These are phyloP conservation scores for Fusarium torulosum DNA, from an alignment of 2,329 filamentous ascomycete genomes.

Conservation along the genomic window DNA sequence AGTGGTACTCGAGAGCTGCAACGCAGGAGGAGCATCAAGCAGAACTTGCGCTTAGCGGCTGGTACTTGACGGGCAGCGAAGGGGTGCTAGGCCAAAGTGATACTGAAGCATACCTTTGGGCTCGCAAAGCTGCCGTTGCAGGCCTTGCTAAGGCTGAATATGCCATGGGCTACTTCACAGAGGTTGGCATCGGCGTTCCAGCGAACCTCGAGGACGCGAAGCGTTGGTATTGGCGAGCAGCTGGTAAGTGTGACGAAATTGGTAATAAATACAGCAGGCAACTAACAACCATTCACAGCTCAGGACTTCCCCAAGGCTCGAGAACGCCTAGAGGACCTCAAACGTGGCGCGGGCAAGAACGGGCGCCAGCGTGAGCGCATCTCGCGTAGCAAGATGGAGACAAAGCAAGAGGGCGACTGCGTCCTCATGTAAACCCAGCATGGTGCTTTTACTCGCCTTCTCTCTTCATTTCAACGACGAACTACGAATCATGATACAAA, in stretches of 20 bases:
- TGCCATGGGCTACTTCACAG: slow-evolving; percentile 96
- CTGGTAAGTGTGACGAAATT: slow-evolving; percentile 74
- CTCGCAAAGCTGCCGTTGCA: slow-evolving; percentile 88
- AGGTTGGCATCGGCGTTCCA: slow-evolving; percentile 90
- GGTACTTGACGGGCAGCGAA: slow-evolving; percentile 93
- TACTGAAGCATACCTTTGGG: slow-evolving; percentile 97
- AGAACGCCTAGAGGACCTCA: slow-evolving; percentile 92
- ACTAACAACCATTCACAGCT: slow-evolving; percentile 65
- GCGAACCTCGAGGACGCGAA: slow-evolving; percentile 94
- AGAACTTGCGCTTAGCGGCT: slow-evolving; percentile 86
- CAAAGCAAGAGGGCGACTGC: slow-evolving; percentile 91
- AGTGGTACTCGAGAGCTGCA: slow-evolving; percentile 93
- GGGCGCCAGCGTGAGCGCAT: slow-evolving; percentile 81
- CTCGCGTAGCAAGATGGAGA: slow-evolving; percentile 83
- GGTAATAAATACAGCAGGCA: not conserved
- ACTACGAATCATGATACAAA: slow-evolving; percentile 5
- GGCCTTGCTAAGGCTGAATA: slow-evolving; percentile 95
- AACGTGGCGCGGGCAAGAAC: slow-evolving; percentile 77
- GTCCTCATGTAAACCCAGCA: slow-evolving; percentile 75
- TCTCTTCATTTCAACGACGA: slow-evolving; percentile 4
- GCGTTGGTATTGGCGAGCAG: slow-evolving; percentile 97
- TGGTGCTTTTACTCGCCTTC: not conserved
- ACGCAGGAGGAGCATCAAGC: slow-evolving; percentile 94
- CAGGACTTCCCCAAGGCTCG: slow-evolving; percentile 95
- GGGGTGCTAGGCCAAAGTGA: slow-evolving; percentile 92